phyloP scores from a whole-genome alignment of 495 filamentous ascomycete genomes.

The Aspergillus indologenus region DNA sequence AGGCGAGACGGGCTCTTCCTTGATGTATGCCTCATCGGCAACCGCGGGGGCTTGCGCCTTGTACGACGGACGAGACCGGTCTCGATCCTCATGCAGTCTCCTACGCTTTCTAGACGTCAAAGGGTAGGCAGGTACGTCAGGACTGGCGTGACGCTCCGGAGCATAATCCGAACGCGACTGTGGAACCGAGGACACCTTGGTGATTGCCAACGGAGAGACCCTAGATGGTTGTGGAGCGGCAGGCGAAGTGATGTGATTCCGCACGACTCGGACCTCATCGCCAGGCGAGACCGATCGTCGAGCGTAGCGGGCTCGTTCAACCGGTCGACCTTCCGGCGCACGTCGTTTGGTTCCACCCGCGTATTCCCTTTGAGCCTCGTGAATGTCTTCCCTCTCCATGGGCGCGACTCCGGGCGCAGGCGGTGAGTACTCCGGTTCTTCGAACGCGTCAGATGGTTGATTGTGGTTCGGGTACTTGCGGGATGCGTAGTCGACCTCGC shows the following conservation, averaged over 20 bases:
- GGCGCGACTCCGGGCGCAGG: conserved; percentile 42
- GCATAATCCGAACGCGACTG: conserved; percentile 30
- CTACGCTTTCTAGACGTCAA: conserved; percentile 49
- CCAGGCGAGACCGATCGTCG: conserved; percentile 27
- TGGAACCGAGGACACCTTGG: conserved; percentile 54
- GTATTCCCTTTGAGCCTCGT: conserved; percentile 25
- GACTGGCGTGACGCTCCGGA: conserved; percentile 33
- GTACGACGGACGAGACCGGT: conserved; percentile 28
- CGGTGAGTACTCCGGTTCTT: conserved; percentile 52
- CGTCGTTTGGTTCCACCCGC: conserved; percentile 20
- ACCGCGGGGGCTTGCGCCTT: conserved; percentile 29
- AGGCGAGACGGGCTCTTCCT: conserved; percentile 82
- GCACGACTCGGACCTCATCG: conserved; percentile 47
- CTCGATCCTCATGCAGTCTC: conserved; percentile 36
- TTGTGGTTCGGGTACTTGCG: conserved; percentile 22
- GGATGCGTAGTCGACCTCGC: conserved; percentile 18
- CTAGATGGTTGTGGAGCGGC: conserved; percentile 78
- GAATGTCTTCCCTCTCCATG: conserved; percentile 26
- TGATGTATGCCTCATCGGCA: conserved; percentile 63
- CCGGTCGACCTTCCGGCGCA: conserved; percentile 18
- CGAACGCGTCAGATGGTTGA: conserved; percentile 28
- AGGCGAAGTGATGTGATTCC: conserved; percentile 65
- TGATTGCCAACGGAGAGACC: conserved; percentile 69
- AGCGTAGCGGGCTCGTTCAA: conserved; percentile 21
- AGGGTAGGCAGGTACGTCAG: conserved; percentile 31